Base-by-base conservation (phyloP, 805 yeast genomes). In the Lipomyces yamanashiensis region DNA sequence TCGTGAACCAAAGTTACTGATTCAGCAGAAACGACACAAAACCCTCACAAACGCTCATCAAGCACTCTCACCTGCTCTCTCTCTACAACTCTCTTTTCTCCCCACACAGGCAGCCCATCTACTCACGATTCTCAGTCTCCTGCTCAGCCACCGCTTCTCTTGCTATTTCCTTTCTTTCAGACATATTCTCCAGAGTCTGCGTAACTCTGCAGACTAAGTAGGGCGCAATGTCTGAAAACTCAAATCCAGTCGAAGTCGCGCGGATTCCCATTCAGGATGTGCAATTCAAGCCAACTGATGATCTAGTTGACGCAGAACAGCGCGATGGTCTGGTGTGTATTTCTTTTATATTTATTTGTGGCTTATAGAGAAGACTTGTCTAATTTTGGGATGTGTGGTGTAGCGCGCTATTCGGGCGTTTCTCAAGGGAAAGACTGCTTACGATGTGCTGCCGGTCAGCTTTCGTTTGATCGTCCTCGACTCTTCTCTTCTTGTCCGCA, bases 361-460 rank as follows among this genome's bases (percentile, higher is more conserved):
- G 7, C 13, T 44, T 54, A 19, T 7, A 23, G 48, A 12, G 40
- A 37, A 12, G 40, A 37, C n/a, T 33, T 28, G 7, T n/a, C 7
- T 34, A n/a, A n/a, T 33, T 28, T 34, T 37, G 43, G 13, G 15
- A 34, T 23, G 10, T 23, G 13, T 17, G 10, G 5, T 19, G 7
- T 52, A 64, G 63, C 85, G 85, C 69, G 91, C 96, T 19, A 95
- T 95, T 64, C 80, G 98, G 54, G 79, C 85, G 39, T 95, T 95
- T 72, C 79, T 95, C 49, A 88, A 90, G 72, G 87, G 95, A 54
- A 93, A 93, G 74, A 92, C 97, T 0, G 91, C 98, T 0, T 95
- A 95, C 75, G 99, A 95, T 73, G 99, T 95, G 23, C 81, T 95
- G 48, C 99, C 99, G 1, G 98, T 95, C 41, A 88, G 96, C 21